Base-by-base conservation (phyloP, 116 monocot species). In the Posidonia oceanica region DNA sequence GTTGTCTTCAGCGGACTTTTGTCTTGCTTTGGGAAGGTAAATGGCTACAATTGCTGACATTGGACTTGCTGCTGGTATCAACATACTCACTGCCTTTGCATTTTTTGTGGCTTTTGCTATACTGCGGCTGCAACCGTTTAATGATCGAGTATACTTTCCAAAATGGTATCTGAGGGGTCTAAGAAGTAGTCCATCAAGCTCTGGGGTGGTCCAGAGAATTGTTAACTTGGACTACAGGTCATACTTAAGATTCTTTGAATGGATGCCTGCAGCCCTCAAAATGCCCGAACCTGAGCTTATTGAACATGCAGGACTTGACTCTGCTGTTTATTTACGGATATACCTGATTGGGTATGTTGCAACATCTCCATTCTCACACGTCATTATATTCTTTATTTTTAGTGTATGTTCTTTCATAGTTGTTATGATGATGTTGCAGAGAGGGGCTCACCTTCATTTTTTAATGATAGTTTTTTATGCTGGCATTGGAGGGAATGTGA, bases 271-370 rank as follows among this genome's bases (percentile, higher is more conserved):
- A 59, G 77, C 77, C 44, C 66, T 77, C 4, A 65, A 63, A 67
- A 77, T 77, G 77, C 77, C 77, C 36, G 77, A 77, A 42, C 77
- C 54, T 37, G 77, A 77, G 71, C 77, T 77, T 61, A 77, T 77
- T 60, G 72, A 77, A 39, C 77, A 77, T 67, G 77, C 77, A 5
- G 77, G 77, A 36, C 69, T 77, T 42, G 77, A 77, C 61, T 71
- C 72, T n/a, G 72, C 66, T 36, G 61, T 77, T 42, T 77, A 66
- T 77, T 65, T 77, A 54, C 51, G 72, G 39, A 77, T 77, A 48
- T 77, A 72, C 65, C 40, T 72, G 59, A 72, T 72, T 59, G 77
- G 77, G 77, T 77, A 72, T 59, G 57, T 1, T 29, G 4, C 21
- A 69, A 53, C 37, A 63, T 13, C 10, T 64, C 14, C 23, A 64